Evolutionary conservation across 805 yeast species (phyloP).

Genomic region (Candida peoriensis): DNA sequence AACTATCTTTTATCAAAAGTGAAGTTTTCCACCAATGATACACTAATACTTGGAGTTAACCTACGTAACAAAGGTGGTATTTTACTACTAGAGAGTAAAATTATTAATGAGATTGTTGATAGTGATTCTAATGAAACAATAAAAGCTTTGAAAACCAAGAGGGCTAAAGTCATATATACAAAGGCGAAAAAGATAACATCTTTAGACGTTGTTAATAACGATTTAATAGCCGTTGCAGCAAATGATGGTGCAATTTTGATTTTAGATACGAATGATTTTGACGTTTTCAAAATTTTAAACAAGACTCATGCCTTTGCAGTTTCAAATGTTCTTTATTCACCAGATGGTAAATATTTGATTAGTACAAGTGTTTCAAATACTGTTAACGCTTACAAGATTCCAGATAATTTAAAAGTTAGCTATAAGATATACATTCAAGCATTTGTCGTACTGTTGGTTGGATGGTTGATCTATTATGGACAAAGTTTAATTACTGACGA

Average conservation of each 20-base stretch:
- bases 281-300: slow-evolving; percentile 42
- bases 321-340: slow-evolving; percentile 66
- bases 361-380: slow-evolving; percentile 76
- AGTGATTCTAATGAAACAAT: not conserved
- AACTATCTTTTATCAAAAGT: slow-evolving; percentile 35
- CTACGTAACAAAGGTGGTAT: slow-evolving; percentile 37
- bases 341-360: slow-evolving; percentile 61
- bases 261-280: slow-evolving; percentile 47
- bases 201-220: slow-evolving; percentile 35
- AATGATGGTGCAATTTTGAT: slow-evolving; percentile 62
- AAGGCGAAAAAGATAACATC: slow-evolving; percentile 55
- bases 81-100: slow-evolving; percentile 24
- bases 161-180: slow-evolving; percentile 36
- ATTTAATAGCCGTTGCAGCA: slow-evolving; percentile 37
- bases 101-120: slow-evolving; percentile 11
- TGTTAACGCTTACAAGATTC: slow-evolving; percentile 57
- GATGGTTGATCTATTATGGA: slow-evolving; percentile 5
- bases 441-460: slow-evolving; percentile 6
- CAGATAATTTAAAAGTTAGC: slow-evolving; percentile 34
- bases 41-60: slow-evolving; percentile 40
- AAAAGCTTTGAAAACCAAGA: slow-evolving; percentile 26
- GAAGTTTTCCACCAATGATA: slow-evolving; percentile 32
- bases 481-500: slow-evolving; percentile 13
- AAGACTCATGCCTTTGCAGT: slow-evolving; percentile 79
- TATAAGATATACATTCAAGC: slow-evolving; percentile 10